Evolutionary conservation across 2,329 filamentous ascomycete genomes (phyloP), one percentile per base, ranked within the genome.

Genomic region (Pestalotiopsis sp.): DNA sequence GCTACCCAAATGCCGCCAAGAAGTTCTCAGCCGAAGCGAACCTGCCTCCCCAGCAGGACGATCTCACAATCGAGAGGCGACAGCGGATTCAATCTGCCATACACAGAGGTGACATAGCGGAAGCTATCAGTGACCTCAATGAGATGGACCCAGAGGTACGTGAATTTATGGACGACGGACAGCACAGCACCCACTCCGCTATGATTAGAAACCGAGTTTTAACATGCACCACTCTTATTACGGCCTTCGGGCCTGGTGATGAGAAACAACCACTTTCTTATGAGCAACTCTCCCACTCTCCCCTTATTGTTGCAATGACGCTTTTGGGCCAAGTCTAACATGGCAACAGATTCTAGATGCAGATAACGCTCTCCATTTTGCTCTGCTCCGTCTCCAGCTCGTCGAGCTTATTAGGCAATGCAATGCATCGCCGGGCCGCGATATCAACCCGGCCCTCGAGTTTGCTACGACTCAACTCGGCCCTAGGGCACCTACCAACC

Each of bases 201-300:
- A 95, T 96, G 96, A 99, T 99, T 97, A 97, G 86, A 93, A 86
- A 78, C 80, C 78, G 85, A 88, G 87, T 92, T 95, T 97, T 87
- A 80, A 52, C 95, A 99, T 99, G 96, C 96, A 99, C 96, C 96
- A 99, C 96, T 94, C 96, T 94, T 96, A 98, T 89, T 52, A 52
- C n/a, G 86, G 86, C 87, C 90, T 90, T 89, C 86, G 86, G 89
- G 90, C 65, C 91, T 89, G 83, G 89, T 96, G 96, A 97, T 97
- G 95, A 98, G 88, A 90, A 90, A 91, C 86, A 89, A 89, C 87
- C 87, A 90, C 87, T 83, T 83, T 82, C 81, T 72, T 91, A 94
- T 96, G 93, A 97, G 86, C 87, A 75, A 78, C 38, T 64, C 36
- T 58, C 65, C 69, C 17, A 68, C 7, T 25, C 31, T 12, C 31